phyloP scores from a whole-genome alignment of 139 green algal genomes.

The Zygnema circumcarinatum region DNA sequence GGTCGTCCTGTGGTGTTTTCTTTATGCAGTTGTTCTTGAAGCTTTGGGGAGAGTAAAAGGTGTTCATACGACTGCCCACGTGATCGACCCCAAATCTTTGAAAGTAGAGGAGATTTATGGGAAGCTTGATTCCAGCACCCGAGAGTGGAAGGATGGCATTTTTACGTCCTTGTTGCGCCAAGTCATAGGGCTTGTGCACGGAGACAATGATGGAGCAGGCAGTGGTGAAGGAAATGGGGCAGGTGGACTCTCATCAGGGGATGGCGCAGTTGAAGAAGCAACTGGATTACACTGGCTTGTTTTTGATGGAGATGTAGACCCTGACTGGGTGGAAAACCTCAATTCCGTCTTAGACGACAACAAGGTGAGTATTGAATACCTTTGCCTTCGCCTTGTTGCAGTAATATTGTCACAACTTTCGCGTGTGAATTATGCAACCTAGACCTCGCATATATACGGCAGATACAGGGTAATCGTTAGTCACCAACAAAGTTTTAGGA shows the following conservation, averaged over 20 bases:
- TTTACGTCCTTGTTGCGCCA: conserved; percentile 48
- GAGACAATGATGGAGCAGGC: conserved; percentile 4
- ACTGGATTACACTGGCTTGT: conserved; percentile 69
- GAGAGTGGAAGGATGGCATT: conserved; percentile 56
- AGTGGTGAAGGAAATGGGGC: neutral
- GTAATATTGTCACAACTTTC: too few species aligned
- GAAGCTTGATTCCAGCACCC: conserved; percentile 33
- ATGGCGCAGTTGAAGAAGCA: neutral
- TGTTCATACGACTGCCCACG: conserved; percentile 2
- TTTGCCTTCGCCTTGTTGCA: too few species aligned
- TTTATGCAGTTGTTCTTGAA: conserved; percentile 38
- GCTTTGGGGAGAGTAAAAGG: conserved; percentile 3
- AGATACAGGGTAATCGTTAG: too few species aligned
- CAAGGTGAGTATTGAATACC: conserved; percentile 20
- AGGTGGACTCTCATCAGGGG: neutral
- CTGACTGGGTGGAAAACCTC: conserved; percentile 86
- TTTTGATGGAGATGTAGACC: conserved; percentile 84
- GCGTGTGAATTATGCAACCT: too few species aligned
- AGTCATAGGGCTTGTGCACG: neutral
- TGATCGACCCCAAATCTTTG: conserved; percentile 56
- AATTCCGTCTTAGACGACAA: conserved; percentile 63
- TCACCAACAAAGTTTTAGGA: too few species aligned
- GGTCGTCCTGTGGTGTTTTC: too few species aligned
- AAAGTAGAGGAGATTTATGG: conserved; percentile 52
- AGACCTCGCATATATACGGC: too few species aligned